phyloP scores from a whole-genome alignment of 2,329 filamentous ascomycete species.

The Pseudogymnoascus sp. region DNA sequence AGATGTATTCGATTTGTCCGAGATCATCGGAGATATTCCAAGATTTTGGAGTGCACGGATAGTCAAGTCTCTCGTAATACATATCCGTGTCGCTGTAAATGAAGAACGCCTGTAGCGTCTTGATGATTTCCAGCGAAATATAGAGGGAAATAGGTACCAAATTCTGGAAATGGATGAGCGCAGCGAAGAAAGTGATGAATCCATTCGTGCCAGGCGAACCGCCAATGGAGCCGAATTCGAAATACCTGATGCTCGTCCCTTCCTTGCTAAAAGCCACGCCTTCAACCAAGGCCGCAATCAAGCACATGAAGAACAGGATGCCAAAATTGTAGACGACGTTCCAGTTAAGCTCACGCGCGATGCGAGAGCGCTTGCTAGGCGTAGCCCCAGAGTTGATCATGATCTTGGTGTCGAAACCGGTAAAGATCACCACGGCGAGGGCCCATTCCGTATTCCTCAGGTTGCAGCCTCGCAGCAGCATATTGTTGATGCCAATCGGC shows the following conservation, averaged over 20 bases:
- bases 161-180: constrained; percentile 92
- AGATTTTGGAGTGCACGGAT: constrained; percentile 91
- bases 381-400: constrained; percentile 98
- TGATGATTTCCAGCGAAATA: constrained; percentile 92
- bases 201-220: constrained; percentile 69
- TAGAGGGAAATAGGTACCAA: constrained; percentile 97
- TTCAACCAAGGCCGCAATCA: constrained; percentile 76
- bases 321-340: constrained; percentile 96
- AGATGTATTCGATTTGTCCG: constrained; percentile 98
- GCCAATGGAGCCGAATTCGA: constrained; percentile 81
- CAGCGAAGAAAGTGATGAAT: constrained; percentile 95
- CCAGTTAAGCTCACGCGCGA: constrained; percentile 90
- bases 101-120: constrained; percentile 88
- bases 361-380: constrained; percentile 84
- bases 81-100: constrained; percentile 94
- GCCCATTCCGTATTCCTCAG: constrained; percentile 95
- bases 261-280: constrained; percentile 71
- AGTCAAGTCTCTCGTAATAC: constrained; percentile 93
- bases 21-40: constrained; percentile 99
- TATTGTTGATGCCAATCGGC: constrained; percentile 88
- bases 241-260: constrained; percentile 68
- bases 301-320: constrained; percentile 81
- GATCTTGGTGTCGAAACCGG: constrained; percentile 93
- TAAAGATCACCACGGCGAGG: constrained; percentile 86
- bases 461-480: constrained; percentile 87